Base-by-base conservation (phyloP, 345 rosid genomes). In the Ceriops zippeliana region DNA sequence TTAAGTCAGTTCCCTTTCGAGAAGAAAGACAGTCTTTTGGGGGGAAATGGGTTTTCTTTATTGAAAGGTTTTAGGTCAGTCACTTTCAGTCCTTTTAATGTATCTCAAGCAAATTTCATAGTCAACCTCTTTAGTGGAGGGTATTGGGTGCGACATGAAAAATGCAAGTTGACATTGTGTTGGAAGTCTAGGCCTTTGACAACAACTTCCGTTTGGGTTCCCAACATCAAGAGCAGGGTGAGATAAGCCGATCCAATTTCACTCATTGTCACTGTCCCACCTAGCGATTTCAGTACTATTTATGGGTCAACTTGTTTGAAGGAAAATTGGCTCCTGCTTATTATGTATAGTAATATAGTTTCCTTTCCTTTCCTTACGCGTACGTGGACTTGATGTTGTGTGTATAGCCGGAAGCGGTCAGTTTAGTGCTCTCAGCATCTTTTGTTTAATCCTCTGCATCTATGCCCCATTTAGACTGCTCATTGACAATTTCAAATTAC, bases 111-210 rank as follows among this genome's bases (percentile, higher is more conserved):
- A 37, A 75, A 60, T 63, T 68, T 56, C 49, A 38, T 78, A 65
- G 68, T 68, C 52, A 68, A 65, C 46, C 59, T 68, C 31, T 79
- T 75, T 26, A 52, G 61, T 35, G 71, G 79, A 7, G 76, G 69
- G 22, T 67, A 67, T 20, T 65, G 76, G 71, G 79, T 75, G 54
- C 79, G 67, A 21, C 42, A 68, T 68, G 76, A 75, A 32, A 79
- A 70, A 57, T 59, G 31, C 46, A 63, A 67, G 73, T 28, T 67
- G 71, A 49, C 68, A 30, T 38, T 75, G 65, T 71, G 79, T 11
- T 79, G 79, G 79, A 75, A 71, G 61, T 71, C 79, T 26, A 71
- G 73, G 70, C 76, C 75, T 47, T 16, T 78, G 66, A 67, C 69
- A 9, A 66, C 70, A 5, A 76, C 73, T 63, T 74, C 82, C 15